Evolutionary conservation across 495 filamentous ascomycete genomes (phyloP).

Genomic region (Clavariopsis aquatica): DNA sequence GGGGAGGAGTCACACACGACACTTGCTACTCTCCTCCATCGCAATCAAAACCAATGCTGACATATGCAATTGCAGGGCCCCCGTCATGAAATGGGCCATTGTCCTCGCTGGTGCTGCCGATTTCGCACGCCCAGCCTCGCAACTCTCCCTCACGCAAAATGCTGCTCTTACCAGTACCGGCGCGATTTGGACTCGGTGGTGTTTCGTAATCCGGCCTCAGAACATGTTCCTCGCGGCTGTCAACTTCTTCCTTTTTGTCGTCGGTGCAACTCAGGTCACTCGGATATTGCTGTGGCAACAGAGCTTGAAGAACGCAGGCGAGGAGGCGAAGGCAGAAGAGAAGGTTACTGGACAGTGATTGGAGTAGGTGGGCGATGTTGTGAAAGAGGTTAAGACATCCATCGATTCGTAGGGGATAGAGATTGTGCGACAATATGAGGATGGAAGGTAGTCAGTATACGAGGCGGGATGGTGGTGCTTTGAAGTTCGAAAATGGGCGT

Average conservation of each 20-base stretch:
- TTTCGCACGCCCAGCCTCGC: slow-evolving; percentile 87
- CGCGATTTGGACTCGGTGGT: slow-evolving; percentile 97
- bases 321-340: slow-evolving; percentile 54
- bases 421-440: not conserved
- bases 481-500: not conserved
- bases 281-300: slow-evolving; percentile 72
- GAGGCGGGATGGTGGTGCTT: not conserved
- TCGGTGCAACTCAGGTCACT: slow-evolving; percentile 77
- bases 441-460: not conserved
- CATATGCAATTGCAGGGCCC: slow-evolving; percentile 62
- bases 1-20: slow-evolving; percentile 6
- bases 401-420: slow-evolving; percentile 21
- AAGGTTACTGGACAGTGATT: slow-evolving; percentile 51
- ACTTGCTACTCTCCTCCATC: not conserved
- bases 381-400: slow-evolving; percentile 42
- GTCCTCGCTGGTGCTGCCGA: slow-evolving; percentile 91
- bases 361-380: slow-evolving; percentile 49
- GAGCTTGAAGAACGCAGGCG: slow-evolving; percentile 59
- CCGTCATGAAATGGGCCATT: slow-evolving; percentile 96
- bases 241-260: slow-evolving; percentile 94
- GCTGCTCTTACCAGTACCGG: slow-evolving; percentile 84
- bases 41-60: slow-evolving; percentile 4
- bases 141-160: slow-evolving; percentile 91
- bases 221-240: slow-evolving; percentile 94
- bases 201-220: slow-evolving; percentile 89